Evolutionary conservation across 2,329 filamentous ascomycete species (phyloP).

Genomic region (Xylaria multiplex): DNA sequence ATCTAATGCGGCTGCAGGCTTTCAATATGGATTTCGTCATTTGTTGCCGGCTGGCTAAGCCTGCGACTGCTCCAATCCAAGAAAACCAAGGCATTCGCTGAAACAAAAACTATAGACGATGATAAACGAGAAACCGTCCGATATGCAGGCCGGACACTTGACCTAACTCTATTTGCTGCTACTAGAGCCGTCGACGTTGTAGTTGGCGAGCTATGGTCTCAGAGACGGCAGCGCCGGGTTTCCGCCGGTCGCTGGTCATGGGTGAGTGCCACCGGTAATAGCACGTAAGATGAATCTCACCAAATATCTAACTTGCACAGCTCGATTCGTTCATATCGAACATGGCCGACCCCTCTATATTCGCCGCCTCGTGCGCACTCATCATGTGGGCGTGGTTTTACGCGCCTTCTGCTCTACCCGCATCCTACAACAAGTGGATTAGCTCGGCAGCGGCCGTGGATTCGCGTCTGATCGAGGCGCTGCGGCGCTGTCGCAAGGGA

Average conservation of each 20-base stretch:
- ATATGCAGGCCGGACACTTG: conserved; percentile 77
- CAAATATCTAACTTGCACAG: conserved; percentile 29
- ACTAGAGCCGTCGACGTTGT: conserved; percentile 78
- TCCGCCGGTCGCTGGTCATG: conserved; percentile 58
- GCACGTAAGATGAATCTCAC: not conserved
- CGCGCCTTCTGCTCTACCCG: conserved; percentile 73
- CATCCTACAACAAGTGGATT: conserved; percentile 84
- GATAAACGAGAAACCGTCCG: conserved; percentile 41
- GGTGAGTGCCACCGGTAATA: conserved; percentile 47
- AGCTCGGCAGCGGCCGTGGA: conserved; percentile 80
- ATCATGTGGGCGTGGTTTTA: conserved; percentile 96
- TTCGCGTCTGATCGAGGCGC: conserved; percentile 75
- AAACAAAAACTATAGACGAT: conserved; percentile 50
- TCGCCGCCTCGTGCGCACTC: conserved; percentile 75
- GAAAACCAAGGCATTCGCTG: conserved; percentile 56
- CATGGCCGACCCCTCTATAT: conserved; percentile 74
- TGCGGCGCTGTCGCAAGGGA: conserved; percentile 72
- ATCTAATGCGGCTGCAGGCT: conserved; percentile 55
- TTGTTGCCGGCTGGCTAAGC: conserved; percentile 67
- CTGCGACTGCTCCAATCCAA: conserved; percentile 68
- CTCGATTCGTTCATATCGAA: conserved; percentile 55
- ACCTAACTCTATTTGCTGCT: conserved; percentile 81
- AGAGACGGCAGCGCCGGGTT: conserved; percentile 56
- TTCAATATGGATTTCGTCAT: conserved; percentile 66
- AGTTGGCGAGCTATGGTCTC: conserved; percentile 72